Percentiles rank a stretch among this genome's conserved stretches.
phyloP scores from a whole-genome alignment of 2,329 filamentous ascomycete genomes.

The Bimuria novae-zelandiae region DNA sequence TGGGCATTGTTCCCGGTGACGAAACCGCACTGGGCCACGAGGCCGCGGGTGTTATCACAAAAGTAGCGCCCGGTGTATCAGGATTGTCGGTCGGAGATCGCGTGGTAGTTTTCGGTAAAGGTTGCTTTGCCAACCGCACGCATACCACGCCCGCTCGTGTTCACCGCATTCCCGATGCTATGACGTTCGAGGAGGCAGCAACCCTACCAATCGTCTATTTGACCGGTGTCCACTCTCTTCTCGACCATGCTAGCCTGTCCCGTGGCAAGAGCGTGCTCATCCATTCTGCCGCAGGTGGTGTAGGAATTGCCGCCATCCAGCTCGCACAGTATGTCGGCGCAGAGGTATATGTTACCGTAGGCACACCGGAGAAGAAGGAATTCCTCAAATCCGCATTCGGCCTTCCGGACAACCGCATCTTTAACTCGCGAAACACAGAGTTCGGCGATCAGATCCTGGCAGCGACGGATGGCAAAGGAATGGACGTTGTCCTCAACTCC shows the following conservation, averaged over 20 bases:
- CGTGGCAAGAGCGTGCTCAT: conserved; percentile 20
- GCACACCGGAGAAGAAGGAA: conserved; percentile 21
- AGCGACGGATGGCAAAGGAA: conserved; percentile 34
- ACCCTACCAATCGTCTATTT: conserved; percentile 25
- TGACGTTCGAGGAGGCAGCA: conserved; percentile 17
- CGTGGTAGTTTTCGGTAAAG: too few relatives aligned
- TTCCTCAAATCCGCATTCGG: conserved; percentile 21
- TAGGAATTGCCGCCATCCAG: conserved; percentile 28
- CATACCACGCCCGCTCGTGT: too few relatives aligned
- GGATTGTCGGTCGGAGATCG: too few relatives aligned
- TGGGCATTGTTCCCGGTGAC: too few relatives aligned
- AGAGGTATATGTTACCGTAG: conserved; percentile 32
- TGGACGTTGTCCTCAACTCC: conserved; percentile 42
- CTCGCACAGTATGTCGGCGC: conserved; percentile 19
- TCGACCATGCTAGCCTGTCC: conserved; percentile 19
- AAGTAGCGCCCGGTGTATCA: too few relatives aligned
- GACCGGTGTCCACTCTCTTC: conserved; percentile 30
- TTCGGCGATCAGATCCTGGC: conserved; percentile 29
- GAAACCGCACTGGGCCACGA: too few relatives aligned
- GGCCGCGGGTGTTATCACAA: too few relatives aligned
- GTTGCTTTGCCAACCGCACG: too few relatives aligned
- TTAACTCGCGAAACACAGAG: conserved; percentile 26
- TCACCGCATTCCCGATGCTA: too few relatives aligned
- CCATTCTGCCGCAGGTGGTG: conserved; percentile 20
- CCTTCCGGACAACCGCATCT: conserved; percentile 34